phyloP scores from a whole-genome alignment of 768 basidiomycete species.

The Porpolomopsis calyptriformis region DNA sequence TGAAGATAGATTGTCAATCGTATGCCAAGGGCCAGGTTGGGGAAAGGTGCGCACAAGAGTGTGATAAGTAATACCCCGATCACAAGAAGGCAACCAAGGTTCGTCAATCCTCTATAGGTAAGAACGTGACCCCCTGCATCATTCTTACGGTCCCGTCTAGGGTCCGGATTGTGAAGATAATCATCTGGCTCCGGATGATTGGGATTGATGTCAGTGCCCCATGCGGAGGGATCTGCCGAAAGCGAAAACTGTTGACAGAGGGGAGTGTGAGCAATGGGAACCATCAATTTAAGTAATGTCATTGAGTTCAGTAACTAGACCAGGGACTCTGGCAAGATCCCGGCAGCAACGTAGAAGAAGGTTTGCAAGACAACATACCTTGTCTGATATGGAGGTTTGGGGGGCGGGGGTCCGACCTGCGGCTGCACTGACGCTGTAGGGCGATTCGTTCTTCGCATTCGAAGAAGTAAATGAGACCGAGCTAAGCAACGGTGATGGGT shows the following conservation, averaged over 20 bases:
- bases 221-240: conserved; percentile 59
- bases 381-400: conserved; percentile 45
- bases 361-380: conserved; percentile 24
- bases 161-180: conserved; percentile 65
- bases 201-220: conserved; percentile 59
- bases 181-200: conserved; percentile 54
- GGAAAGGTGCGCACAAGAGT: conserved; percentile 40
- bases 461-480: not conserved
- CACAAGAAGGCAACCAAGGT: conserved; percentile 57
- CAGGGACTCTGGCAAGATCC: too few species aligned
- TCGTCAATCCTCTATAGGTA: conserved; percentile 59
- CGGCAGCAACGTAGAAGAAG: conserved; percentile 1
- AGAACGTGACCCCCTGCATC: conserved; percentile 53
- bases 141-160: conserved; percentile 45
- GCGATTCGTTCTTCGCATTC: conserved; percentile 28
- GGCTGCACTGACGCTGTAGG: conserved; percentile 24
- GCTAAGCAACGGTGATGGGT: conserved; percentile 1
- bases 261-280: not conserved
- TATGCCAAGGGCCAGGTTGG: not conserved
- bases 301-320: too few species aligned
- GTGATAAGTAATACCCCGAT: conserved; percentile 42
- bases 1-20: conserved; percentile 14
- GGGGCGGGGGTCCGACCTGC: conserved; percentile 19
- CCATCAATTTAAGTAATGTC: too few species aligned
- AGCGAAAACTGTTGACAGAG: conserved; percentile 49